Base-by-base conservation (phyloP, 2,329 filamentous ascomycete species). In the Fusarium praegraminearum region DNA sequence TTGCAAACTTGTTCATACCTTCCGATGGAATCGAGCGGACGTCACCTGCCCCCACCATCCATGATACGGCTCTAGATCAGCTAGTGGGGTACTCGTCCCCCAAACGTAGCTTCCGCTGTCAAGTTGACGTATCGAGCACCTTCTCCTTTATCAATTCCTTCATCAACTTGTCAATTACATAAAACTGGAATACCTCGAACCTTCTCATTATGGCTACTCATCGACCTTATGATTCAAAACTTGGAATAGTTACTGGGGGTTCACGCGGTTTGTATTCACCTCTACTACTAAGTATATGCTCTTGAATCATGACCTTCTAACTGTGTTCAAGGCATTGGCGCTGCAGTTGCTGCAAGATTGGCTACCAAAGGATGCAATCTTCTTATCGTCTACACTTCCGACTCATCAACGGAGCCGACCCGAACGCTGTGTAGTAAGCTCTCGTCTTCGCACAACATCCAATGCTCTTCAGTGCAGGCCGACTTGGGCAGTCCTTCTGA, bases 321-420 rank as follows among this genome's bases (percentile, higher is more conserved):
- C 53, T 40, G 24, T 32, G 35, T 47, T 49, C 24, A 61, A 87
- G 88, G 88, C 61, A 90, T 90, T 60, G 89, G 89, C 30, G 86
- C 86, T 22, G 86, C 86, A 28, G 86, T 88, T 49, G 86, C 83
- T 55, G 81, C 81, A 45, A 85, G 87, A 57, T 83, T 91, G 13
- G 88, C 88, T 33, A 82, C 81, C 75, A 90, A 90, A 79, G 89
- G 89, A 54, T 84, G 83, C 77, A 85, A 85, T 58, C 78, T 91
- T 18, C 79, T 90, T 46, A 79, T 90, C 62, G 87, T 87, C 76
- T 90, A 89, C 78, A 87, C 86, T 13, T 88, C 86, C 49, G 82
- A 86, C 59, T 83, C 82, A 4, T 90, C 87, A 3, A 80, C 80
- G 20, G 73, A 80, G 43, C 79, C 77, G 49, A 85, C 87, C 11